phyloP scores from a whole-genome alignment of 225 moss, liverwort and hornwort genomes.

The Anthoceros angustus region DNA sequence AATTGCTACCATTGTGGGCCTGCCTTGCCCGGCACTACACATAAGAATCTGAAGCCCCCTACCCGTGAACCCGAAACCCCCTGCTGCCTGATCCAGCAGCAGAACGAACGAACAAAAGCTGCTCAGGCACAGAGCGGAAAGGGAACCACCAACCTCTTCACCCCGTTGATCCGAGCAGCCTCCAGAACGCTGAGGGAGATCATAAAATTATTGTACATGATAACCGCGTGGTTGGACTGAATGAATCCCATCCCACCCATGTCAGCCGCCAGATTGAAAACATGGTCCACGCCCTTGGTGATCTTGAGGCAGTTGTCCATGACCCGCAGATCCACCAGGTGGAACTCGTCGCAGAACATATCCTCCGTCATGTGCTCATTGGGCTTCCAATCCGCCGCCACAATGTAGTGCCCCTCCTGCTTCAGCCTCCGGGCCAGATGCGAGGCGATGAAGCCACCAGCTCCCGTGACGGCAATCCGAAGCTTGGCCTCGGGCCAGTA shows the following conservation, averaged over 20 bases:
- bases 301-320: slow-evolving; percentile 61
- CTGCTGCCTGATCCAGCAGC: not conserved
- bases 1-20: not conserved
- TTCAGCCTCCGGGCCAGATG: slow-evolving; percentile 62
- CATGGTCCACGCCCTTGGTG: slow-evolving; percentile 48
- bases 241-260: slow-evolving; percentile 97
- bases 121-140: not conserved
- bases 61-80: not conserved
- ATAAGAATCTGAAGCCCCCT: not conserved
- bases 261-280: slow-evolving; percentile 74
- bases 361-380: slow-evolving; percentile 94
- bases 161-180: slow-evolving; percentile 66
- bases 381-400: slow-evolving; percentile 76
- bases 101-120: not conserved
- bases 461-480: slow-evolving; percentile 58
- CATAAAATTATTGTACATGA: slow-evolving; percentile 91
- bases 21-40: not conserved
- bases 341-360: slow-evolving; percentile 81
- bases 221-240: slow-evolving; percentile 73
- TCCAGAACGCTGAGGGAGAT: slow-evolving; percentile 82
- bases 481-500: slow-evolving; percentile 62
- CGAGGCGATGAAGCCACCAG: slow-evolving; percentile 73
- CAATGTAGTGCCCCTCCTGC: slow-evolving; percentile 72
- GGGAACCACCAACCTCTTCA: slow-evolving; percentile 24
- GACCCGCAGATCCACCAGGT: slow-evolving; percentile 70